Evolutionary conservation across 1,284 basidiomycete genomes (phyloP), one percentile per base, ranked within the genome.

Genomic region (Vanrija humicola): DNA sequence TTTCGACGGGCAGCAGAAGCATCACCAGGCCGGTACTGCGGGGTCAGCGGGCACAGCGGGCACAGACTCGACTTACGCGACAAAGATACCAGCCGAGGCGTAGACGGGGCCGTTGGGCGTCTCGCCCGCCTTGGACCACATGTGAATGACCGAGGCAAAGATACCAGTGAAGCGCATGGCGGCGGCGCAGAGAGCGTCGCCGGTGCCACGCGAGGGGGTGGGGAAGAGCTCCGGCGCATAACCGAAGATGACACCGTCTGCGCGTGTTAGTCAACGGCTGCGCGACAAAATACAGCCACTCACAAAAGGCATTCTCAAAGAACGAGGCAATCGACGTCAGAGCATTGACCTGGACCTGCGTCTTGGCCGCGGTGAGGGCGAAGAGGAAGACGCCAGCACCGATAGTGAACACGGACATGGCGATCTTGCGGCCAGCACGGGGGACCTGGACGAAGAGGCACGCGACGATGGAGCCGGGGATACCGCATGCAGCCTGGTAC

Each of bases 221-320:
- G 84, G 83, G 75, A 86, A 86, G 12, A 84, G 80, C 63, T 86
- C 84, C 16, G 85, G 85, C 1, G 82, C 82, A 62, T 83, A 83
- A 3, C 82, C 82, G 60, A 81, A 86, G 19, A 85, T 75, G 14
- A 85, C 79, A 15, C 82, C 83, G 65, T 84, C 83, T 34, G 34
- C 9, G 34, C 5, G 34, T 34, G 34, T 34, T 14, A 34, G 34
- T 10, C 2, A 14, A 12, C 9, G 5, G 12, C 82, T 48, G 23
- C 5, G 21, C 21, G n/a, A 8, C 8, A 1, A 5, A 38, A 38
- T 39, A 44, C 23, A 14, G 23, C 16, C 28, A 9, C 15, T 61
- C 52, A 57, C 29, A 72, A 55, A 69, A 66, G 23, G 67, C 67
- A 52, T 77, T 80, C 75, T 82, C 77, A 12, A 80, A 82, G 38